These are phyloP conservation scores for Enterocytospora artemiae DNA, from an alignment of 371 early-diverging fungal genomes.

Conservation along the genomic window DNA sequence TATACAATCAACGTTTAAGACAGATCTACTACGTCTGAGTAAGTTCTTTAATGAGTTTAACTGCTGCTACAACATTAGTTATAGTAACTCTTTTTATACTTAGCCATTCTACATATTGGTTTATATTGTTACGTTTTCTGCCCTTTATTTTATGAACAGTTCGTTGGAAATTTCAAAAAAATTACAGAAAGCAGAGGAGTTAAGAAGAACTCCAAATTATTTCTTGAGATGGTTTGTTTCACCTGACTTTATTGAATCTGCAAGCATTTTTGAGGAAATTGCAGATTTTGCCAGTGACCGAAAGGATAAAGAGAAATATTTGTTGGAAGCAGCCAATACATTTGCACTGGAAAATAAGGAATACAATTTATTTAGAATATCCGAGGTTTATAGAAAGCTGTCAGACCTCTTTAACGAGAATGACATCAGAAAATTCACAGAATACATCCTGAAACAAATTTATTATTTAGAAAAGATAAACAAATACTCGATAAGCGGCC, in stretches of 20 bases:
- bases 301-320: conserved; percentile 12
- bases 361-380: conserved; percentile 16
- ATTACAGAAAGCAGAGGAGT: conserved; percentile 15
- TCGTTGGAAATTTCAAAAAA: conserved; percentile 17
- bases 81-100: no score
- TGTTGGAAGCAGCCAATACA: conserved; percentile 17
- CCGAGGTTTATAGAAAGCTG: conserved; percentile 12
- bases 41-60: no score
- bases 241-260: conserved; percentile 24
- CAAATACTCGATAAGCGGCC: conserved; percentile 16
- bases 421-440: neutral
- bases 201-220: conserved; percentile 8
- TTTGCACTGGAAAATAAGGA: conserved; percentile 18
- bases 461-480: conserved; percentile 8
- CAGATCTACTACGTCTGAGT: neutral
- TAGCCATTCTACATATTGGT: no score
- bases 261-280: conserved; percentile 25
- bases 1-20: neutral
- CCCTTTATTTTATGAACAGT: no score
- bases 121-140: no score
- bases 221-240: conserved; percentile 5
- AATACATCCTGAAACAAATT: neutral
- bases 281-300: neutral
- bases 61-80: no score
- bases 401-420: conserved; percentile 12